A percentile compares a stretch with the other conserved stretches of the same genome.
Evolutionary conservation across 1,284 basidiomycete genomes (phyloP).

Genomic region (Pisolithus thermaeus): DNA sequence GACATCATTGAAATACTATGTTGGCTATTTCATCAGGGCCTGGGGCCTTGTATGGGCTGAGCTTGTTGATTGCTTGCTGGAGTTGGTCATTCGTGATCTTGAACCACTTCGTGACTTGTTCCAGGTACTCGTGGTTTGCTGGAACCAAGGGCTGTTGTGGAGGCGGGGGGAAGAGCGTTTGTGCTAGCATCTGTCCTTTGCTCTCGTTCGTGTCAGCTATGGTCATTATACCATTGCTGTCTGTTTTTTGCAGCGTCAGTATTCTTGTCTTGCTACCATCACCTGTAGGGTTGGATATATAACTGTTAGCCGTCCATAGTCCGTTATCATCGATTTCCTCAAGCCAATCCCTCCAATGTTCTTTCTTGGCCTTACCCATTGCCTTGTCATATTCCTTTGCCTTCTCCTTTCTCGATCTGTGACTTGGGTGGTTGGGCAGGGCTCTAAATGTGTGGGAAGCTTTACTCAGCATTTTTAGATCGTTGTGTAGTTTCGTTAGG

Average conservation of each 20-base stretch:
- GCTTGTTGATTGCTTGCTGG: no score
- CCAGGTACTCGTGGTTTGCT: conserved; percentile 11
- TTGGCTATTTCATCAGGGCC: no score
- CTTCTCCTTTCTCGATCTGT: conserved; percentile 12
- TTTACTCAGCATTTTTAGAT: conserved; percentile 8
- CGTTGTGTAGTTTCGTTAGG: conserved; percentile 12
- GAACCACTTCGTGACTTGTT: neutral
- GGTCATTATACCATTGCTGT: neutral
- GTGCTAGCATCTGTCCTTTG: conserved; percentile 24
- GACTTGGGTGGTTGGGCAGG: conserved; percentile 14
- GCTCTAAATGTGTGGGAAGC: conserved; percentile 2
- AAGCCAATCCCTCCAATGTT: conserved; percentile 34
- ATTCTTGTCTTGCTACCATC: conserved; percentile 30
- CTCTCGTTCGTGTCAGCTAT: conserved; percentile 18
- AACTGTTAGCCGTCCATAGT: conserved; percentile 32
- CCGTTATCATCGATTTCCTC: conserved; percentile 18
- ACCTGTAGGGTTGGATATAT: conserved; percentile 17
- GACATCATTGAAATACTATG: no score
- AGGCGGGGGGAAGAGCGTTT: conserved; percentile 28
- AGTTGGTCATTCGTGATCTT: no score
- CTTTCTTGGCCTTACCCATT: conserved; percentile 25
- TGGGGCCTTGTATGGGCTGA: no score
- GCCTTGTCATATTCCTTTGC: conserved; percentile 24
- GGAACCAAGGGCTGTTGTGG: conserved; percentile 7
- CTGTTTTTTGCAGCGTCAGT: conserved; percentile 20